A percentile compares a stretch with the other conserved stretches of the same genome.
Conservation (phyloP, 495 filamentous ascomycete genomes). For the Lasiosphaeria ovina region DNA sequence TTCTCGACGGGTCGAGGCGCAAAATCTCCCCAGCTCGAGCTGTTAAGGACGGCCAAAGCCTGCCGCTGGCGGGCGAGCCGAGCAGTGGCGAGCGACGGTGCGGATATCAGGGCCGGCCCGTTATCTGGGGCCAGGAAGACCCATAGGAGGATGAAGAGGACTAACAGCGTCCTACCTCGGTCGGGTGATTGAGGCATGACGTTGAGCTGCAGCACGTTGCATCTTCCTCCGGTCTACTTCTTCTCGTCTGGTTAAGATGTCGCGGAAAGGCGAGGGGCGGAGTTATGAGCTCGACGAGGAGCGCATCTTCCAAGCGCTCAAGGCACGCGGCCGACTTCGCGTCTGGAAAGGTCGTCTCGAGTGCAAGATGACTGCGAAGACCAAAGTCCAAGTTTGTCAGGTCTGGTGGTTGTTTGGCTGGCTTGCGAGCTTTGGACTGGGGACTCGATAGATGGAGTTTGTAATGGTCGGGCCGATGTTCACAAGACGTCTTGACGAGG, state of each 20-base stretch:
- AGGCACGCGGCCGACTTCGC: neutral
- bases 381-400: neutral
- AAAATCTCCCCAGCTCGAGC: constrained; percentile 73
- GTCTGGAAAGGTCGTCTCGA: neutral
- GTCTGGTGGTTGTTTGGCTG: neutral
- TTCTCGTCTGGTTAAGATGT: too few species aligned
- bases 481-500: too few species aligned
- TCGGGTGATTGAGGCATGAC: constrained; percentile 34
- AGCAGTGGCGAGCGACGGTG: constrained; percentile 36
- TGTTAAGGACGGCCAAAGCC: constrained; percentile 65
- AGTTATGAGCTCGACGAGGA: constrained; percentile 4
- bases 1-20: constrained; percentile 42
- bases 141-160: constrained; percentile 45
- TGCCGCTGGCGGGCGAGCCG: constrained; percentile 50
- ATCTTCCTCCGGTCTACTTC: neutral
- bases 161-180: constrained; percentile 37
- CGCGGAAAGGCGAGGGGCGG: neutral
- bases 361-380: too few species aligned
- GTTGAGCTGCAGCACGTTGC: constrained; percentile 23
- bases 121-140: constrained; percentile 40
- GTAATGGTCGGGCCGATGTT: too few species aligned
- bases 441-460: neutral
- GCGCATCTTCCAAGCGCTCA: neutral
- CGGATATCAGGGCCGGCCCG: constrained; percentile 39
- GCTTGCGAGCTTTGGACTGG: neutral